Percentiles rank a stretch among this genome's conserved stretches.
These are phyloP conservation scores for Plasmodium malariae DNA, from an alignment of 169 alveolate species.

Conservation along the genomic window DNA sequence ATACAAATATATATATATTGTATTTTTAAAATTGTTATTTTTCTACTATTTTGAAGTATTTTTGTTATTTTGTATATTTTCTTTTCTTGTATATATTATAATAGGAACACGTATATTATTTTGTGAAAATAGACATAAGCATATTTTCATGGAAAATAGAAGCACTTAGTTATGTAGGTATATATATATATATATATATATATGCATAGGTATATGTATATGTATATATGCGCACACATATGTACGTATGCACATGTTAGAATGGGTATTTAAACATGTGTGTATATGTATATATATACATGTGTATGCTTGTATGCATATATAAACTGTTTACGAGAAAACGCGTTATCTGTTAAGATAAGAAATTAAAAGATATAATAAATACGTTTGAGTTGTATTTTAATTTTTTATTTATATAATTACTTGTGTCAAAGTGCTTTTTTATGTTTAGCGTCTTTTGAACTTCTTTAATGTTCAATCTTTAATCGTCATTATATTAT, in stretches of 20 bases:
- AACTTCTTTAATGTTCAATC: no score
- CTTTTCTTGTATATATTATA: background rate
- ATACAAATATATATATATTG: background rate
- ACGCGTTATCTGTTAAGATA: no score
- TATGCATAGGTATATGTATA: no score
- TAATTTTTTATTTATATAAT: background rate
- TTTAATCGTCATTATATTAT: no score
- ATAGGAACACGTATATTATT: background rate
- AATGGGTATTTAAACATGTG: background rate
- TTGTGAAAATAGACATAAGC: no score
- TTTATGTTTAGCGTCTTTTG: no score
- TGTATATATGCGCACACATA: slow-evolving; percentile 23
- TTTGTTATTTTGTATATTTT: background rate
- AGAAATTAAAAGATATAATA: no score
- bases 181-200: no score
- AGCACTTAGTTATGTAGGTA: no score
- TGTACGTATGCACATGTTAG: slow-evolving; percentile 5
- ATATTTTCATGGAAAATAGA: background rate
- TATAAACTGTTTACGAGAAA: no score
- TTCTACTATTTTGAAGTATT: background rate
- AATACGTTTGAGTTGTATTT: slow-evolving; percentile 4
- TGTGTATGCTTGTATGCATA: background rate
- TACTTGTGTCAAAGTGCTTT: slow-evolving; percentile 15
- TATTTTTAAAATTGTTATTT: background rate
- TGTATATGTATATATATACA: background rate